These are phyloP conservation scores for Thermothielavioides terrestris DNA, from an alignment of 495 filamentous ascomycete species.

Conservation along the genomic window DNA sequence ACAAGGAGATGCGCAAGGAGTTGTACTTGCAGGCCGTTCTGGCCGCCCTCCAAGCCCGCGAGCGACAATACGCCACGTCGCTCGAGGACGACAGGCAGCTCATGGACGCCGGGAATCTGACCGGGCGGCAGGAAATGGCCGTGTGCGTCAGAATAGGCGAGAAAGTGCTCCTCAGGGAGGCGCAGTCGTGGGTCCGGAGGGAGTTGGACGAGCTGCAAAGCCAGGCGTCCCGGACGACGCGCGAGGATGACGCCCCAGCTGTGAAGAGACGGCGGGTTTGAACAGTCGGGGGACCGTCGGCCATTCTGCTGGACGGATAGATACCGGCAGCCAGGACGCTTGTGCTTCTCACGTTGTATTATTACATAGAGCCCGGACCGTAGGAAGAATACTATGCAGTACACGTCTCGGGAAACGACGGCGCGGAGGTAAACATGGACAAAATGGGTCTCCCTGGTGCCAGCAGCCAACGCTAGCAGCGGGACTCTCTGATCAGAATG, in stretches of 20 bases:
- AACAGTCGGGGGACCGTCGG: not conserved
- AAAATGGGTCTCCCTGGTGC: too few species aligned
- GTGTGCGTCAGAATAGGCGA: slow-evolving; percentile 71
- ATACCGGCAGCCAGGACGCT: too few species aligned
- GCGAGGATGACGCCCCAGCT: slow-evolving; percentile 9
- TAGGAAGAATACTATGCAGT: too few species aligned
- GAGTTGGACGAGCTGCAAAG: slow-evolving; percentile 8
- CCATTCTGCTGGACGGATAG: too few species aligned
- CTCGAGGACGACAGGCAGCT: slow-evolving; percentile 54
- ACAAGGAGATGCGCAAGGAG: slow-evolving; percentile 33
- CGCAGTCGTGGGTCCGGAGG: slow-evolving; percentile 16
- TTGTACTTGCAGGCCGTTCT: slow-evolving; percentile 30
- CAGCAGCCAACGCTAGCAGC: too few species aligned
- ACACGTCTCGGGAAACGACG: too few species aligned
- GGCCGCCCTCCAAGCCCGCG: slow-evolving; percentile 33
- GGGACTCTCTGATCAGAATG: too few species aligned
- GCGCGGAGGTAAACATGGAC: too few species aligned
- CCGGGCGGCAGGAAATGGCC: slow-evolving; percentile 49
- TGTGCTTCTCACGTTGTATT: too few species aligned
- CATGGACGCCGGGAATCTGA: slow-evolving; percentile 32
- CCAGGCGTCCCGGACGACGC: not conserved
- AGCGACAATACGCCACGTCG: slow-evolving; percentile 53
- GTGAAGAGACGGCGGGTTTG: slow-evolving; percentile 18
- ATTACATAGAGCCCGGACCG: too few species aligned
- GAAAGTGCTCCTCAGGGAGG: slow-evolving; percentile 57